phyloP scores from a whole-genome alignment of 208 protist genomes.

The Histomonas meleagridis region DNA sequence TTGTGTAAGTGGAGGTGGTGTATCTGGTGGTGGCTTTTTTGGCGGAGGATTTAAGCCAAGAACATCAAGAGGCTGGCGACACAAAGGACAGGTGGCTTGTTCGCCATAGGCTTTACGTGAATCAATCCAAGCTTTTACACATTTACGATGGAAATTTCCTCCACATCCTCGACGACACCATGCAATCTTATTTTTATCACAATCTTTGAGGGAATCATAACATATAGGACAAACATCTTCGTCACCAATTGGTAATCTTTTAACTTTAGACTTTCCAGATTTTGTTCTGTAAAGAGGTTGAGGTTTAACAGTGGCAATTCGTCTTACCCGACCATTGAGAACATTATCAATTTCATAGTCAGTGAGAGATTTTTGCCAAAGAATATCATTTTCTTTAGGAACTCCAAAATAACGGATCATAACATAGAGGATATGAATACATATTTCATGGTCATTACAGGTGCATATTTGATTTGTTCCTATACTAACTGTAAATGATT shows the following conservation, averaged over 20 bases:
- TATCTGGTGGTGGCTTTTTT: background rate
- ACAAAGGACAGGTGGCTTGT: background rate
- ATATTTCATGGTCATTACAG: background rate
- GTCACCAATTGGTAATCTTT: background rate
- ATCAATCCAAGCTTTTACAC: background rate
- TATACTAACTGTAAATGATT: background rate
- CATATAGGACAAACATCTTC: conserved; percentile 35
- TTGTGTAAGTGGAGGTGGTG: background rate
- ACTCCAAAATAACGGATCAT: conserved; percentile 31
- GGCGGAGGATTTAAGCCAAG: conserved; percentile 10
- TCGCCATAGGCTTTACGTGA: background rate
- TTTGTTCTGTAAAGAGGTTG: background rate
- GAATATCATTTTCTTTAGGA: background rate
- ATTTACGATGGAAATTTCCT: conserved; percentile 27
- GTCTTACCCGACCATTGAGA: background rate
- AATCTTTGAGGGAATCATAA: background rate
- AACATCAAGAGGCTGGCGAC: background rate
- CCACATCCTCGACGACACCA: conserved; percentile 17
- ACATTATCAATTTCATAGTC: conserved; percentile 14
- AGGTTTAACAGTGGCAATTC: background rate
- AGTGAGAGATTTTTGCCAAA: background rate
- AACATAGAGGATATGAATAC: conserved; percentile 3
- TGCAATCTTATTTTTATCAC: conserved; percentile 21
- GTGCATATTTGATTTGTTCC: background rate
- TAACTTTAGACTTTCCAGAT: conserved; percentile 30